Percentiles rank a stretch among this genome's conserved stretches.
phyloP scores from a whole-genome alignment of 192 early-diverging fungal genomes.

The Diversispora eburnea region DNA sequence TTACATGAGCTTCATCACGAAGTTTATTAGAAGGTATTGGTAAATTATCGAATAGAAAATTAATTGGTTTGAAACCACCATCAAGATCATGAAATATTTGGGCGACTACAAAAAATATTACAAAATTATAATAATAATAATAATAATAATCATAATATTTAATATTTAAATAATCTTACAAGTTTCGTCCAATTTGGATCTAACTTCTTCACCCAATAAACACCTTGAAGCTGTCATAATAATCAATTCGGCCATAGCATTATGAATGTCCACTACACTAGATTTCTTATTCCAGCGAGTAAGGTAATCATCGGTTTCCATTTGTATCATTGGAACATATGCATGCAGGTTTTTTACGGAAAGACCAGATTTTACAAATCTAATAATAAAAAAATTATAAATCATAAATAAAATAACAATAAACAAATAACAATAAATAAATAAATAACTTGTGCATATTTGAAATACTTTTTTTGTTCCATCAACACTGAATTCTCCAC shows the following conservation, averaged over 20 bases:
- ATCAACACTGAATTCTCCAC: slow-evolving; percentile 87
- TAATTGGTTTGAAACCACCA: slow-evolving; percentile 88
- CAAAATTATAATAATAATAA: background rate
- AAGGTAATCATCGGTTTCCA: slow-evolving; percentile 81
- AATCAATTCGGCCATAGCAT: slow-evolving; percentile 82
- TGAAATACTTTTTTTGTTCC: slow-evolving; percentile 89
- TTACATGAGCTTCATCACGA: slow-evolving; percentile 79
- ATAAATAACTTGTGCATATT: background rate
- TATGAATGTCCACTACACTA: slow-evolving; percentile 66
- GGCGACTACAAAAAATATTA: slow-evolving; percentile 56
- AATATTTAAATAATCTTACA: slow-evolving; percentile 29
- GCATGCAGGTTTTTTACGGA: slow-evolving; percentile 80
- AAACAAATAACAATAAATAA: background rate
- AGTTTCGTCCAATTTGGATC: slow-evolving; percentile 70
- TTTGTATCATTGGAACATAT: slow-evolving; percentile 82
- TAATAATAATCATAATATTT: background rate
- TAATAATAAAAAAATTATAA: slow-evolving; percentile 25
- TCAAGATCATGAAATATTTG: slow-evolving; percentile 94
- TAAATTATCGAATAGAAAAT: slow-evolving; percentile 89
- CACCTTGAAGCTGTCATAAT: slow-evolving; percentile 93
- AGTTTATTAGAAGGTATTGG: slow-evolving; percentile 84
- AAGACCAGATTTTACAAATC: slow-evolving; percentile 93
- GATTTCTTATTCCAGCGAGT: slow-evolving; percentile 55
- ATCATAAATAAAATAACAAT: background rate
- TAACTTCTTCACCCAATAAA: slow-evolving; percentile 92